phyloP scores from a whole-genome alignment of 1,284 basidiomycete species.

The Fomitopsis betulina region DNA sequence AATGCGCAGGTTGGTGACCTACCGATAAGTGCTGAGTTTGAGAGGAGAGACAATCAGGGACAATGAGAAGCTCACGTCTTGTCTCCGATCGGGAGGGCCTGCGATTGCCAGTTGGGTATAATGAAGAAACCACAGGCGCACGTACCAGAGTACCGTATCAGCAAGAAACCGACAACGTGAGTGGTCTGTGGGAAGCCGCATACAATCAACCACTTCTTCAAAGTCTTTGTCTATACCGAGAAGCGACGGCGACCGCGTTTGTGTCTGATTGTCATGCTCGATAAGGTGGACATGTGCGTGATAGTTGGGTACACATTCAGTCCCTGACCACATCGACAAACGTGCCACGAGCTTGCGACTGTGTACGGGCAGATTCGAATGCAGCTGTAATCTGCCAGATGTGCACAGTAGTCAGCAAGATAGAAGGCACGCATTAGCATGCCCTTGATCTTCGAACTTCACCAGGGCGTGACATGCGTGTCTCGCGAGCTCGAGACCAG shows the following conservation, averaged over 20 bases:
- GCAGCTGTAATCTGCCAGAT: background rate
- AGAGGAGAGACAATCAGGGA: background rate
- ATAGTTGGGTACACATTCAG: background rate
- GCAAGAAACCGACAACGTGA: background rate
- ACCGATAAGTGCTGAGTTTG: background rate
- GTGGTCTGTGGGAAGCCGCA: background rate
- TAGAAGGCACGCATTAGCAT: background rate
- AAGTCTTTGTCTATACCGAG: background rate
- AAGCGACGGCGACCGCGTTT: background rate
- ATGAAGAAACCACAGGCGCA: background rate
- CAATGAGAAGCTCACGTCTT: background rate
- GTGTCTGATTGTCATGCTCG: background rate
- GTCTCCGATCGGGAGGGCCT: background rate
- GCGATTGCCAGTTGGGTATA: background rate
- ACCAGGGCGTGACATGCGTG: background rate
- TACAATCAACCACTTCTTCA: background rate
- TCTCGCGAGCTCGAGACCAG: background rate
- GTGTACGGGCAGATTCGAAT: background rate
- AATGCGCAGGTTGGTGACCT: background rate
- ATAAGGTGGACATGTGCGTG: background rate
- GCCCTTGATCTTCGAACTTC: background rate
- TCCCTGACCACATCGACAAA: background rate
- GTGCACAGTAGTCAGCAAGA: background rate
- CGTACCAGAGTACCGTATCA: background rate
- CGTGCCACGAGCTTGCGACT: background rate